Percentiles rank a stretch among this genome's conserved stretches.
Evolutionary conservation across 345 rosid species (phyloP).

Genomic region (Pugionium dolabratum): DNA sequence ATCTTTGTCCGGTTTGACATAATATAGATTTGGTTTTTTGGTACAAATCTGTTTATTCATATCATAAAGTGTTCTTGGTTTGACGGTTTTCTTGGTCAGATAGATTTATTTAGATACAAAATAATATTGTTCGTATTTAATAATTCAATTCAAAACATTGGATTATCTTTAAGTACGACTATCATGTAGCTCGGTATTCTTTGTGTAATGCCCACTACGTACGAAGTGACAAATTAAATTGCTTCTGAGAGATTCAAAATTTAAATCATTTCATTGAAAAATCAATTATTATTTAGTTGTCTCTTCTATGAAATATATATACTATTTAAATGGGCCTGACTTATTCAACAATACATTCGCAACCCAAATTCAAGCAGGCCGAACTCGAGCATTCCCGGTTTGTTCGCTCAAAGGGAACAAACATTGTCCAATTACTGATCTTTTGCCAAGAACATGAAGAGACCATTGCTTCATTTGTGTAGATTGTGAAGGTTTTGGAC

Average conservation of each 20-base stretch:
- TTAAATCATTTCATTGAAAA: constrained; percentile 3
- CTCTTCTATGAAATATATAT: no score
- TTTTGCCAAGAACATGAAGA: background rate
- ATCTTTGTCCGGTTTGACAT: background rate
- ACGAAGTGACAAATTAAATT: constrained; percentile 2
- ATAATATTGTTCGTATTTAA: background rate
- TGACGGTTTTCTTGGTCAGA: background rate
- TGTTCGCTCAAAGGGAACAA: background rate
- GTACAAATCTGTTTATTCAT: background rate
- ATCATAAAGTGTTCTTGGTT: background rate
- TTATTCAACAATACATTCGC: no score
- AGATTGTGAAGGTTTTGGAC: background rate
- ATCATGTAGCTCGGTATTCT: background rate
- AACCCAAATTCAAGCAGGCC: no score
- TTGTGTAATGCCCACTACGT: constrained; percentile 4
- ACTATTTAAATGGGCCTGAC: no score
- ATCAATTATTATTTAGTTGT: no score
- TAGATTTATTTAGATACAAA: background rate
- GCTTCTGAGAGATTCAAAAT: background rate
- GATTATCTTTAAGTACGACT: background rate
- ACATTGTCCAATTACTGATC: constrained; percentile 4
- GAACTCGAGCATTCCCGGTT: no score
- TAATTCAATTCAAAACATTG: background rate
- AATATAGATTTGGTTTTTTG: background rate
- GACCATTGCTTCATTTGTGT: constrained; percentile 7